Evolutionary conservation across 352 stramenopile genomes (phyloP), one percentile per base, ranked within the genome.

Genomic region (Pythium utonaiense): DNA sequence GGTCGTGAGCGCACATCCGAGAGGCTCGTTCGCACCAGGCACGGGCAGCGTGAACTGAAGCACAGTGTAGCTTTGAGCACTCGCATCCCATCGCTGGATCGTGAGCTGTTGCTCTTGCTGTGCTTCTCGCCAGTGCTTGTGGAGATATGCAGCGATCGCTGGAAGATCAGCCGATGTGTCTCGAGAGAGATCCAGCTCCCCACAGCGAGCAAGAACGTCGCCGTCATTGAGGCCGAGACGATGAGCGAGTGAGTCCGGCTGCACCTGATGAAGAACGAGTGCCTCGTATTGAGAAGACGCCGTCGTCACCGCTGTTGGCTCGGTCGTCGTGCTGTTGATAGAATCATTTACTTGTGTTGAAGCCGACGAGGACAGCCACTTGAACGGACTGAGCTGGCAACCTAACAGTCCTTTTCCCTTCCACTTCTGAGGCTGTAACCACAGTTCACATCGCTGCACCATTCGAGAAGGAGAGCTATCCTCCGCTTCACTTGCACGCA

Each of bases 301-400:
- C 3, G 45, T 33, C 28, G 9, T 9, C 28, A 10, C 28, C 9
- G 30, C 14, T 31, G 57, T 60, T 22, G 2, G 28, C 4, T 64
- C 52, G 36, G 19, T 42, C 24, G 17, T 22, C 16, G 53, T 27
- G 25, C 27, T 24, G 28, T 31, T 52, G 48, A 9, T 17, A 5
- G n/a, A n/a, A n/a, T n/a, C 22, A 38, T 1, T 31, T 5, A 8
- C 8, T 40, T 16, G 24, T n/a, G 30, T 9, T 19, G 42, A 36
- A 3, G 38, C 22, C 52, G 10, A 67, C 48, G 5, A 34, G 4
- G 54, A 36, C 2, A 71, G 33, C 77, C 77, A 84, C 47, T 88
- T 83, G 62, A 80, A 88, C 25, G 80, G 77, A 48, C 72, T 78
- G 4, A 89, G 52, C 41, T 89, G 75, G 34, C 77, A 89, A 0